Base-by-base conservation (phyloP, 352 stramenopile species). In the Phytophthora multivora region DNA sequence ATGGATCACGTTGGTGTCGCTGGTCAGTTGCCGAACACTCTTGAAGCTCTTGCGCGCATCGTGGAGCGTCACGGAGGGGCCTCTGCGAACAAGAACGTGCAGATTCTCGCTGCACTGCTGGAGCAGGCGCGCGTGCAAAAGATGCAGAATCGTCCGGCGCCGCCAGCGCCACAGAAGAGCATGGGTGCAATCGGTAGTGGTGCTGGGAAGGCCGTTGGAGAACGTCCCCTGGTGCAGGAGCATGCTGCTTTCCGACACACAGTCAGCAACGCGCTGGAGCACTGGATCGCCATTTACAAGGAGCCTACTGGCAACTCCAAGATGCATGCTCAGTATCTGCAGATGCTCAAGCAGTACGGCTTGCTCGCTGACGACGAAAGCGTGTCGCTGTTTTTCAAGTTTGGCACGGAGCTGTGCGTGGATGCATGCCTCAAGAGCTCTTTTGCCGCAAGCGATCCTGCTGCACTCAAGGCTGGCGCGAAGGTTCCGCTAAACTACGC, bases 281-380 rank as follows among this genome's bases (percentile, higher is more conserved):
- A 98, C 73, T 99, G 98, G 98, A 98, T 99, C 42, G 95, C 96
- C 16, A 90, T 99, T 41, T 97, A 98, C 66, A 98, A 91, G 69
- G 96, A 99, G 35, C 85, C 87, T 11, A 83, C 77, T 19, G 87
- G 83, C 33, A 94, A 92, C 63, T 97, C 98, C 53, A 99, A 99
- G 75, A 95, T 97, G 39, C 84, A 98, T 61, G 80, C 84, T n/a
- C 94, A 98, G 68, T 99, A 98, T 75, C 85, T 99, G 11, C 90
- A 98, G 69, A 91, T 99, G 72, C 81, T 99, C 21, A 96, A 97
- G 69, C 93, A 99, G 65, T 97, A 98, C 70, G 96, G 95, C 5
- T 79, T 99, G 31, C 93, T 98, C 42, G 97, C 96, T 59, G 93
- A 95, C 53, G 97, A 99, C 62, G 96, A 99, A 66, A 95, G 94